phyloP scores from a whole-genome alignment of 192 early-diverging fungal genomes.

The Kickxella alabastrina region DNA sequence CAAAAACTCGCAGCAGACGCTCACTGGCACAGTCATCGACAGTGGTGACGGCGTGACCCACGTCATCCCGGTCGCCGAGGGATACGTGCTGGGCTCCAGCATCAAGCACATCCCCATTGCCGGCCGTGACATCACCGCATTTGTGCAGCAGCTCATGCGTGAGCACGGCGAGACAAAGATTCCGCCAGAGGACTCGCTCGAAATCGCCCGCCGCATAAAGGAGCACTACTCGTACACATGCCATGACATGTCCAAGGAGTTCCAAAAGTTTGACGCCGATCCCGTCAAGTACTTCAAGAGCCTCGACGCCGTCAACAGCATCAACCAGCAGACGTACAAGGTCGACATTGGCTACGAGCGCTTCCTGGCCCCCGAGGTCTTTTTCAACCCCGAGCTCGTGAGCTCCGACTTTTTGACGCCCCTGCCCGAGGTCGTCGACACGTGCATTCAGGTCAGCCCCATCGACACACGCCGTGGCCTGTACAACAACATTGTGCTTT shows the following conservation, averaged over 20 bases:
- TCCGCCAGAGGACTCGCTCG: conserved; percentile 94
- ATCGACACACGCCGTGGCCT: conserved; percentile 96
- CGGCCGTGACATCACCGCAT: conserved; percentile 94
- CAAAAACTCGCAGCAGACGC: conserved; percentile 75
- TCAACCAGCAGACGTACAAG: conserved; percentile 81
- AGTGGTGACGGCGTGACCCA: conserved; percentile 98
- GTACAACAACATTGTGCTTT: conserved; percentile 99
- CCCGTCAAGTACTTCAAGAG: conserved; percentile 85
- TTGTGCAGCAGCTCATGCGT: conserved; percentile 95
- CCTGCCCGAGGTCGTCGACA: conserved; percentile 93
- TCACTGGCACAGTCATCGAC: conserved; percentile 98
- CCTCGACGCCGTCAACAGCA: conserved; percentile 76
- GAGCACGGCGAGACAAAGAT: conserved; percentile 93
- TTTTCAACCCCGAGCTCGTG: conserved; percentile 98
- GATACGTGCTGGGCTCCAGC: conserved; percentile 95
- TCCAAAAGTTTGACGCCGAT: conserved; percentile 87
- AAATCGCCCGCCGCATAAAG: conserved; percentile 93
- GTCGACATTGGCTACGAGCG: conserved; percentile 98
- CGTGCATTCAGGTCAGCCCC: conserved; percentile 92
- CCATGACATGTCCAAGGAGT: conserved; percentile 96
- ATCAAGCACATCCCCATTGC: conserved; percentile 99
- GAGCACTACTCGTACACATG: conserved; percentile 96
- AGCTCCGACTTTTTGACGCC: conserved; percentile 95
- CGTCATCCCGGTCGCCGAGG: conserved; percentile 98
- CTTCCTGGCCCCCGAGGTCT: conserved; percentile 98